phyloP scores from a whole-genome alignment of 2,329 filamentous ascomycete genomes.

The Pezicula rhizophila region DNA sequence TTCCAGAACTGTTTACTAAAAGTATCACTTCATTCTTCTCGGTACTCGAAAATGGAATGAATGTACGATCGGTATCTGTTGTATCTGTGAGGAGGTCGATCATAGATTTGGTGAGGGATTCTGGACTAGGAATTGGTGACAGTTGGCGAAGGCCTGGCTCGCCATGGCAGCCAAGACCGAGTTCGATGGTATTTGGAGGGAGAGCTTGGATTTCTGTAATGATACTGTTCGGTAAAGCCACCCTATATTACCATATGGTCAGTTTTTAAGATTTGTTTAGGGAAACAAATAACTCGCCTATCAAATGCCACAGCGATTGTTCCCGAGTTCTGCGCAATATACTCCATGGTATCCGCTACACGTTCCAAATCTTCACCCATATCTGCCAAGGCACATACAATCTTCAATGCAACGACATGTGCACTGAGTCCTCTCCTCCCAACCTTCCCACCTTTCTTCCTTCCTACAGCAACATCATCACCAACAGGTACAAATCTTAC shows the following conservation, averaged over 20 bases:
- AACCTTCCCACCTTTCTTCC: conserved; percentile 41
- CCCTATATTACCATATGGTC: conserved; percentile 8
- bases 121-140: conserved; percentile 17
- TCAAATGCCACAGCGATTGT: conserved; percentile 45
- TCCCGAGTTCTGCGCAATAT: conserved; percentile 28
- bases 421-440: conserved; percentile 43
- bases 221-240: conserved; percentile 20
- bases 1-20: conserved; percentile 19
- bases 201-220: conserved; percentile 19
- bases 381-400: conserved; percentile 23
- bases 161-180: conserved; percentile 45
- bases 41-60: conserved; percentile 16
- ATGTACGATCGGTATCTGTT: conserved; percentile 15
- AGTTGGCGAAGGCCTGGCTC: conserved; percentile 33
- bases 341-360: conserved; percentile 19
- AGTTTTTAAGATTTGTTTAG: background rate
- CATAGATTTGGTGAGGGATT: conserved; percentile 17
- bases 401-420: conserved; percentile 41
- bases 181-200: conserved; percentile 26
- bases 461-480: conserved; percentile 39
- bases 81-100: conserved; percentile 17
- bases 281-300: conserved; percentile 30
- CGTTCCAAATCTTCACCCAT: conserved; percentile 15
- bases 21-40: conserved; percentile 16
- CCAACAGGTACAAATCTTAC: conserved; percentile 18